Percentiles rank a stretch among this genome's conserved stretches.
Evolutionary conservation across 805 yeast species (phyloP).

Genomic region (Wickerhamiella siamensis): DNA sequence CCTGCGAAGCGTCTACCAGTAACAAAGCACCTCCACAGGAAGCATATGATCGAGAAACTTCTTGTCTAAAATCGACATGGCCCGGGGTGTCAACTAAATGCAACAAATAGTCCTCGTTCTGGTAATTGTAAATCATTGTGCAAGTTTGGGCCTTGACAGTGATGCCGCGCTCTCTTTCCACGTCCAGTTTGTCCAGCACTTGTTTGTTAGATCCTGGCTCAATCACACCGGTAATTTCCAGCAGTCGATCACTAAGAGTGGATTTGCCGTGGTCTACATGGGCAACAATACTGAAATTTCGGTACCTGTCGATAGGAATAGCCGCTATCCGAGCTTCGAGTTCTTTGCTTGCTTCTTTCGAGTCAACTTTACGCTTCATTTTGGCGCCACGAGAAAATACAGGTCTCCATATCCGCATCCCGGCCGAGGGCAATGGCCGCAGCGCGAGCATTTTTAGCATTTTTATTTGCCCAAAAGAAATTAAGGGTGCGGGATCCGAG

Average conservation of each 20-base stretch:
- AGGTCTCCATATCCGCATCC: background rate
- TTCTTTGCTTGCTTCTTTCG: slow-evolving; percentile 5
- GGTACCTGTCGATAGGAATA: slow-evolving; percentile 68
- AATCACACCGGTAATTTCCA: slow-evolving; percentile 83
- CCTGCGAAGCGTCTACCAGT: slow-evolving; percentile 88
- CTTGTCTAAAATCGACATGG: slow-evolving; percentile 90
- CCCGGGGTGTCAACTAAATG: slow-evolving; percentile 97
- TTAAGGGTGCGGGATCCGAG: too few relatives aligned
- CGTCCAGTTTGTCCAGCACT: slow-evolving; percentile 82
- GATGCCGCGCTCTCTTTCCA: slow-evolving; percentile 90
- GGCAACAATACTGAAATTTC: slow-evolving; percentile 91
- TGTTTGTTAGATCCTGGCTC: slow-evolving; percentile 63
- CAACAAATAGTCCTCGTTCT: slow-evolving; percentile 60
- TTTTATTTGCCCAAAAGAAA: too few relatives aligned
- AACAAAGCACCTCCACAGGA: slow-evolving; percentile 90
- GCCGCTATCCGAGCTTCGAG: slow-evolving; percentile 41
- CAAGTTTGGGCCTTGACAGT: slow-evolving; percentile 97
- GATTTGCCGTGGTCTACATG: slow-evolving; percentile 78
- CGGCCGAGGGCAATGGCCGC: background rate
- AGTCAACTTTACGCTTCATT: slow-evolving; percentile 4
- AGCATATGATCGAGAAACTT: slow-evolving; percentile 86
- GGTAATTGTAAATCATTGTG: slow-evolving; percentile 67
- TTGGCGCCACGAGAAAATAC: background rate
- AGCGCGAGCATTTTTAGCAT: background rate
- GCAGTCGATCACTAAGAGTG: slow-evolving; percentile 72